Percentiles rank a stretch among this genome's conserved stretches.
phyloP scores from a whole-genome alignment of 164 flowering plant genomes.

The Dillenia turbinata region DNA sequence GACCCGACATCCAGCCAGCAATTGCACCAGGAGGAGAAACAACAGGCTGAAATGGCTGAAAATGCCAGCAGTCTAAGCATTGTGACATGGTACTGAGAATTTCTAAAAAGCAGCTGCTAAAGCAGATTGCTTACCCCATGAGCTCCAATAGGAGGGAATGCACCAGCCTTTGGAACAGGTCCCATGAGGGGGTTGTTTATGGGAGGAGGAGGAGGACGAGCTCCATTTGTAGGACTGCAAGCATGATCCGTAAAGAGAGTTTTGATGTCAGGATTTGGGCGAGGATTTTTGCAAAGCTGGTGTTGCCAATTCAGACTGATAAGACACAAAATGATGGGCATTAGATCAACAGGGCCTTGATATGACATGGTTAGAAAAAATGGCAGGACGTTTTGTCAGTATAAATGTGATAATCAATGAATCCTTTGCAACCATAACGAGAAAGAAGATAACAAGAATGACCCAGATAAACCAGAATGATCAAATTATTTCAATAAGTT shows the following conservation, averaged over 20 bases:
- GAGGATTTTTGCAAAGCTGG: constrained; percentile 72
- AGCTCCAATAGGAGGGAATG: constrained; percentile 57
- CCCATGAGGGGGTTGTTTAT: constrained; percentile 42
- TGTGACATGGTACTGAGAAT: background rate
- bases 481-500: too few relatives aligned
- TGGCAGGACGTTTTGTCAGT: too few relatives aligned
- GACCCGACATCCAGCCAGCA: constrained; percentile 63
- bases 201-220: constrained; percentile 52
- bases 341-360: background rate
- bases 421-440: too few relatives aligned
- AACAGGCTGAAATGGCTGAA: constrained; percentile 73
- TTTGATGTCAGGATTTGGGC: constrained; percentile 67
- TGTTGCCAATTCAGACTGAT: constrained; percentile 81
- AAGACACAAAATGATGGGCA: constrained; percentile 5
- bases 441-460: too few relatives aligned
- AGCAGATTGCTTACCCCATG: constrained; percentile 43
- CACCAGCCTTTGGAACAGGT: constrained; percentile 54
- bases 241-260: constrained; percentile 65
- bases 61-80: background rate
- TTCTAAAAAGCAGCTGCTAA: background rate
- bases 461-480: too few relatives aligned
- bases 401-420: too few relatives aligned
- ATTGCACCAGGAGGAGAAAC: constrained; percentile 56
- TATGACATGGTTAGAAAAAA: too few relatives aligned
- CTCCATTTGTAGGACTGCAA: constrained; percentile 50